Percentiles rank a stretch among this genome's conserved stretches.
phyloP scores from a whole-genome alignment of 169 alveolate genomes.

The Eimeria mitis region DNA sequence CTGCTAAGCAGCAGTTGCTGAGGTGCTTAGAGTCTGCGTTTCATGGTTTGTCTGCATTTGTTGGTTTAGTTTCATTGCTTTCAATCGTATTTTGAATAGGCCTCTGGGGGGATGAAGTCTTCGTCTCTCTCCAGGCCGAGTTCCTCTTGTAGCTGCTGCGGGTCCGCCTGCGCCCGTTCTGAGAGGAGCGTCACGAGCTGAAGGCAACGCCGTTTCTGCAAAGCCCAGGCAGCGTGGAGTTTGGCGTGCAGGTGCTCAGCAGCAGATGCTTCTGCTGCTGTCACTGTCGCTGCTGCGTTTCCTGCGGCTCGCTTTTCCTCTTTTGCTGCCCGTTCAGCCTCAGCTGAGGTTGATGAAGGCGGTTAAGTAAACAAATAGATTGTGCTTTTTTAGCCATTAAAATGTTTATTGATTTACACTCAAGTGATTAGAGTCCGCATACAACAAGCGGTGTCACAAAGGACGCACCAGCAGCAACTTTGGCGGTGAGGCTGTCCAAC shows the following conservation, averaged over 20 bases:
- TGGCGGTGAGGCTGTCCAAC: slow-evolving; percentile 17
- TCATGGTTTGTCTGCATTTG: not conserved
- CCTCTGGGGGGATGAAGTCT: slow-evolving; percentile 75
- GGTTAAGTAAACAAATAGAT: not conserved
- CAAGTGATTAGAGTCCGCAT: not conserved
- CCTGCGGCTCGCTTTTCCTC: slow-evolving; percentile 2
- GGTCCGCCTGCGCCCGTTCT: slow-evolving; percentile 32
- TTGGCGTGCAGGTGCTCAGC: slow-evolving; percentile 43
- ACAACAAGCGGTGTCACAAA: not conserved
- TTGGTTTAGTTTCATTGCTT: not conserved
- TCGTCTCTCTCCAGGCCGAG: slow-evolving; percentile 77
- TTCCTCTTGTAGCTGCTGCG: slow-evolving; percentile 31
- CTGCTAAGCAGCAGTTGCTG: not conserved
- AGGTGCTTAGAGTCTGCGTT: not conserved
- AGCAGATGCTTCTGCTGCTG: slow-evolving; percentile 49
- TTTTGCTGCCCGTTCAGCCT: slow-evolving; percentile 4
- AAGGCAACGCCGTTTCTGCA: slow-evolving; percentile 64
- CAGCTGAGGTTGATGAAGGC: slow-evolving; percentile 4
- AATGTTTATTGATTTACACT: not conserved
- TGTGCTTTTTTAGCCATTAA: not conserved
- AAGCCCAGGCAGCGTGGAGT: slow-evolving; percentile 78
- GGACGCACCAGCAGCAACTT: slow-evolving; percentile 40
- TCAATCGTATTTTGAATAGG: slow-evolving; percentile 26
- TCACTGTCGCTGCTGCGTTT: slow-evolving; percentile 41
- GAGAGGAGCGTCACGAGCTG: slow-evolving; percentile 36